Base-by-base conservation (phyloP, 192 early-diverging fungal species). In the Entomortierella lignicola region DNA sequence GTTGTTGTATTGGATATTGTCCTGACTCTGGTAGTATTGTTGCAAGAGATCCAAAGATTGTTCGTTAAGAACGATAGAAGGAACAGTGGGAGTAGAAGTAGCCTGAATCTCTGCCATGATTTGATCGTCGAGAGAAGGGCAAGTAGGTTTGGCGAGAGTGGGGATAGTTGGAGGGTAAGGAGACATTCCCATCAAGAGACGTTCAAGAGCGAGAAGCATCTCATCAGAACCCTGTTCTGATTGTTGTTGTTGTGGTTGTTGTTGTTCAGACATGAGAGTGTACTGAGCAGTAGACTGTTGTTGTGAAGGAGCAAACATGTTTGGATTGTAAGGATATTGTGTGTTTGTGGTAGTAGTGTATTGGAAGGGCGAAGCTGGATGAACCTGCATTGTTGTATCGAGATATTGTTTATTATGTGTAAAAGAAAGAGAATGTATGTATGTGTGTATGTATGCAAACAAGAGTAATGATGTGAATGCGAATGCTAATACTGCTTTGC, bases 111-210 rank as follows among this genome's bases (percentile, higher is more conserved):
- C 55, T 21, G 56, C 60, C 60, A 65, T 50, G 50, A 69, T 63
- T 42, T 79, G 67, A 30, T 79, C 75, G 61, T 79, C 75, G 52
- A 79, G 75, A 7, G 75, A 69, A 34, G 75, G 75, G 63, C 75
- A 79, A 39, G 75, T 79, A 48, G 75, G 75, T 50, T 79, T 79
- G 3, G 75, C 75, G 63, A 79, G 75, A 4, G 66, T 79, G 37
- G 75, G 75, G 23, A 79, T 70, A 44, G 75, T 53, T 21, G 75
- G 75, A 12, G 75, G 75, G 68, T 70, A 79, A 32, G 75, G 75
- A 5, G 75, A 70, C 57, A 79, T 79, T n/a, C 75, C 75, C 74
- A 77, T 77, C 54, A 79, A 48, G 27, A 79, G 75, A 30, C 75
- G 67, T 55, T 79, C 75, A 39, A 79, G 67, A 11, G 67, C 67